Base-by-base conservation (phyloP, 331 rosid species). In the Ulmus americana region DNA sequence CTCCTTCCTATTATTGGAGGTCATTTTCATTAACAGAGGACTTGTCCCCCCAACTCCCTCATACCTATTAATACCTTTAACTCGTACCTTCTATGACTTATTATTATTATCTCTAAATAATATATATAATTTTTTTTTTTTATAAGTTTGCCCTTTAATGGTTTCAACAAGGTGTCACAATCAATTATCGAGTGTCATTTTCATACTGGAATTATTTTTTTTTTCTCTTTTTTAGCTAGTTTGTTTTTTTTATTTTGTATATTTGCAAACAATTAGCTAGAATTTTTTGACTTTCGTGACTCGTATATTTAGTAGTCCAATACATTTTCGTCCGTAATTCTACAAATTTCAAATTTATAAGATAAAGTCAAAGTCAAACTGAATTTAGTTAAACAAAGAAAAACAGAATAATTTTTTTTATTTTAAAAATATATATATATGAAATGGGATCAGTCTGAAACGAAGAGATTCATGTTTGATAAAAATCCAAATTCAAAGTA, bases 1-100 rank as follows among this genome's bases (percentile, higher is more conserved):
- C 47, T 8, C 10, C 52, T 49, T 50, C 59, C 40, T 40, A 65
- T 51, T 38, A 65, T 65, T 65, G 22, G 60, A 65, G 49, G 60
- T 52, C 60, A 38, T 51, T 52, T 20, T 42, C 68, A 63, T 5
- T 1, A 6, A 11, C 3, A 18, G 0, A 18, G 9, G n/a, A 15
- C 16, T 40, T 1, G 46, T 40, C 12, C 38, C 64, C 45, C 35
- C 45, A n/a, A n/a, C n/a, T n/a, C 1, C 62, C 69, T 35, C 45
- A 50, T 3, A 15, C 15, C 59, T 44, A 44, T 61, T 35, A 35
- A 50, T 3, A 15, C 15, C 59, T 44, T 61, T 61, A 43, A 64
- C 5, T 4, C 38, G 39, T 45, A 38, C 39, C 49, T 64, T 64
- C 39, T 38, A 42, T 61, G 16, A 8, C 38, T 8, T 15, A 35